phyloP scores from a whole-genome alignment of 148 eudicot genomes.

The Polygonum aviculare region DNA sequence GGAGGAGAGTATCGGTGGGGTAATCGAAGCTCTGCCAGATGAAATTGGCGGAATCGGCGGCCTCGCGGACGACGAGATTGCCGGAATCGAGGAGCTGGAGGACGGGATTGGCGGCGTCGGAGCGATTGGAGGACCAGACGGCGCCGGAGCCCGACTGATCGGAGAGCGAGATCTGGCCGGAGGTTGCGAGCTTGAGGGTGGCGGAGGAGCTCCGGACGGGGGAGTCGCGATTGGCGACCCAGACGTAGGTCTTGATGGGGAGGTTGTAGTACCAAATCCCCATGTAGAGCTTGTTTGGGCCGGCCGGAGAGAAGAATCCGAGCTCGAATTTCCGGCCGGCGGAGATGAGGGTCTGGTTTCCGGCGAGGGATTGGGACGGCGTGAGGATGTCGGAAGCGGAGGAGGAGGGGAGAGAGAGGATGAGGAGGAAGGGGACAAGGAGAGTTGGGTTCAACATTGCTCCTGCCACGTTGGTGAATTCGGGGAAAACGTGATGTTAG shows the following conservation, averaged over 20 bases:
- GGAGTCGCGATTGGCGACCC: constrained; percentile 39
- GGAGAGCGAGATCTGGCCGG: constrained; percentile 17
- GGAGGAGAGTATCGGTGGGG: constrained; percentile 34
- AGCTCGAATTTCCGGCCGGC: constrained; percentile 20
- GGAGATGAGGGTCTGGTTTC: constrained; percentile 29
- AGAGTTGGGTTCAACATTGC: background rate
- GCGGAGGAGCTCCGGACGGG: constrained; percentile 14
- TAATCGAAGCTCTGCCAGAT: constrained; percentile 40
- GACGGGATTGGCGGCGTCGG: constrained; percentile 16
- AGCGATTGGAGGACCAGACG: constrained; percentile 19
- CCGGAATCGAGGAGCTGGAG: constrained; percentile 29
- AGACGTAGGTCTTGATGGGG: constrained; percentile 16
- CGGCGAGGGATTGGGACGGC: constrained; percentile 13
- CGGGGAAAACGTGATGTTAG: background rate
- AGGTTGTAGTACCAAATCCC: constrained; percentile 31
- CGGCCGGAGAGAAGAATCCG: constrained; percentile 24
- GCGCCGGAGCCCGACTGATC: background rate
- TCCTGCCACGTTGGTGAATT: background rate
- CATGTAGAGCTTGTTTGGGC: background rate
- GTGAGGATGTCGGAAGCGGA: constrained; percentile 27
- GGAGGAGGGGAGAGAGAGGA: constrained; percentile 12
- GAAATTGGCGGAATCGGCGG: constrained; percentile 16
- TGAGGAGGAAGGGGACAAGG: background rate
- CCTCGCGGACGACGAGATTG: constrained; percentile 30
- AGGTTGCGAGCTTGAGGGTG: constrained; percentile 1